A percentile compares a stretch with the other conserved stretches of the same genome.
phyloP scores from a whole-genome alignment of 2,329 filamentous ascomycete species.

The Fusarium heterosporum region DNA sequence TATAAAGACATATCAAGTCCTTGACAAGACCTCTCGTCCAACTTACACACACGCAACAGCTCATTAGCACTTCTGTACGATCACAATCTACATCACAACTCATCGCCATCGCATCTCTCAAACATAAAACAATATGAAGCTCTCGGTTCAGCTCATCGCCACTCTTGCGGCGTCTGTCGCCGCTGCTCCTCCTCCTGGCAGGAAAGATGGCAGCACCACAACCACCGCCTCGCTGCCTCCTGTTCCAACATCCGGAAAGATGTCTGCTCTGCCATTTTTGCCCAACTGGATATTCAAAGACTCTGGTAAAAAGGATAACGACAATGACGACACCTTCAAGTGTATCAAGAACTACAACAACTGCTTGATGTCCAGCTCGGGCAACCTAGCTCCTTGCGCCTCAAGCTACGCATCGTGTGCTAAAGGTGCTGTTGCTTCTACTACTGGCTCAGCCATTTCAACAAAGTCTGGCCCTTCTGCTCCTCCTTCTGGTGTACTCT shows the following conservation, averaged over 20 bases:
- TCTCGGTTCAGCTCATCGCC: conserved; percentile 9
- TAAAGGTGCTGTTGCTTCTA: neutral
- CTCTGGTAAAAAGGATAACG: neutral
- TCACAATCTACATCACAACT: neutral
- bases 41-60: neutral
- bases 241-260: neutral
- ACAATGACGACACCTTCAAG: neutral
- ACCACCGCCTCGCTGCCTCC: neutral
- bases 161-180: conserved; percentile 12
- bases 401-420: conserved; percentile 15
- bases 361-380: conserved; percentile 13
- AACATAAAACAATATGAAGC: conserved; percentile 6
- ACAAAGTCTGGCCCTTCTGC: neutral
- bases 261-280: conserved; percentile 10
- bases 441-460: neutral
- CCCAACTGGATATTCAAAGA: conserved; percentile 16
- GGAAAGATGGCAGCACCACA: neutral
- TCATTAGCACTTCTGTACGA: neutral
- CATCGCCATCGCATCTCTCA: neutral
- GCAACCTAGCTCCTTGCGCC: neutral
- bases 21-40: fast-evolving
- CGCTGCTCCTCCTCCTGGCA: conserved; percentile 3
- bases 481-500: neutral
- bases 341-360: conserved; percentile 18
- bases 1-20: neutral